A percentile compares a stretch with the other conserved stretches of the same genome.
phyloP scores from a whole-genome alignment of 441 rosid species.

The Pelargonium citronellum region DNA sequence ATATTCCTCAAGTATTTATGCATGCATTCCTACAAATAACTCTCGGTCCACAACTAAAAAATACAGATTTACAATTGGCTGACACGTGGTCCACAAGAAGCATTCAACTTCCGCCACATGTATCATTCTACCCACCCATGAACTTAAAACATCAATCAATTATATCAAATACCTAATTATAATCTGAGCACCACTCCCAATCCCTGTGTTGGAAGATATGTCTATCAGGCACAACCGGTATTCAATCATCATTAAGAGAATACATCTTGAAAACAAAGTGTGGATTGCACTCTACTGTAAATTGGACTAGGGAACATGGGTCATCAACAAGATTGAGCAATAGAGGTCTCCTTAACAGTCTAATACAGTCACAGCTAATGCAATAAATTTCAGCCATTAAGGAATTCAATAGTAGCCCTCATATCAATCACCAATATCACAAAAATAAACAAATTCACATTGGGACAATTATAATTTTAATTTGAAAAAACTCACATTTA shows the following conservation, averaged over 20 bases:
- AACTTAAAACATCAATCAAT: too few relatives aligned
- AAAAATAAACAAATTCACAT: not conserved
- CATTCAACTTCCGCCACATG: too few relatives aligned
- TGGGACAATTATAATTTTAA: not conserved
- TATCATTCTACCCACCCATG: too few relatives aligned
- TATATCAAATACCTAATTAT: too few relatives aligned
- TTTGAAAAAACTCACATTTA: slow-evolving; percentile 47
- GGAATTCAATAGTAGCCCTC: not conserved
- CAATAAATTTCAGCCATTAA: not conserved
- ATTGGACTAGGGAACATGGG: not conserved
- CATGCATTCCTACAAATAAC: not conserved
- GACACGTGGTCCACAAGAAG: not conserved
- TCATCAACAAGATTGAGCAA: not conserved
- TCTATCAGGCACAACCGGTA: not conserved
- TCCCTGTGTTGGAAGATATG: too few relatives aligned
- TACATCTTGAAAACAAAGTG: not conserved
- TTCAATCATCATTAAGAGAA: not conserved
- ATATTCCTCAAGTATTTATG: not conserved
- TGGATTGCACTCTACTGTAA: not conserved
- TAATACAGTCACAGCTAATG: too few relatives aligned
- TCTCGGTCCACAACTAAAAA: not conserved
- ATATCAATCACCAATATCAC: too few relatives aligned
- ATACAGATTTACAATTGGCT: not conserved
- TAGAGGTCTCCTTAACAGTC: not conserved
- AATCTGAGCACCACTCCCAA: too few relatives aligned